These are phyloP conservation scores for Backusella liffmaniae DNA, from an alignment of 192 early-diverging fungal genomes.

Conservation along the genomic window DNA sequence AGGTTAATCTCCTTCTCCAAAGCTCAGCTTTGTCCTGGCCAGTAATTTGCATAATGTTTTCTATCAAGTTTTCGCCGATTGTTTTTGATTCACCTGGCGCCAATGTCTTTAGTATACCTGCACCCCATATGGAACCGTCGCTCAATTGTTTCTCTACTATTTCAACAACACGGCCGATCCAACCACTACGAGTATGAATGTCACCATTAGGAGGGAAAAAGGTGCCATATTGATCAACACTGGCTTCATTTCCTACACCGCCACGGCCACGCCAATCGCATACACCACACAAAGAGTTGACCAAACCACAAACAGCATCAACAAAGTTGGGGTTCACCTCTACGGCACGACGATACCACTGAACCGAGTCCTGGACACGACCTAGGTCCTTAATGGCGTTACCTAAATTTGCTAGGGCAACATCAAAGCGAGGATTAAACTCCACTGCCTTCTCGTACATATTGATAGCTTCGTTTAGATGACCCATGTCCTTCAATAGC, in stretches of 20 bases:
- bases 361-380: slow-evolving; percentile 83
- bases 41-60: not conserved
- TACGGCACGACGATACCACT: slow-evolving; percentile 82
- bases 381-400: slow-evolving; percentile 94
- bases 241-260: slow-evolving; percentile 49
- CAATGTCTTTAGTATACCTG: slow-evolving; percentile 46
- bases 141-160: slow-evolving; percentile 79
- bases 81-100: not conserved
- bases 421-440: slow-evolving; percentile 84
- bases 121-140: slow-evolving; percentile 59
- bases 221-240: slow-evolving; percentile 35
- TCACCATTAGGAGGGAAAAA: slow-evolving; percentile 24
- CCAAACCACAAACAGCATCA: slow-evolving; percentile 89
- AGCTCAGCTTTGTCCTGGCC: not conserved
- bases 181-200: slow-evolving; percentile 43
- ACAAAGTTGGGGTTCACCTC: slow-evolving; percentile 87
- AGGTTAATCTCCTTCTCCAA: slow-evolving; percentile 5
- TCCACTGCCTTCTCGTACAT: slow-evolving; percentile 92
- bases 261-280: slow-evolving; percentile 89
- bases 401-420: slow-evolving; percentile 90
- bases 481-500: slow-evolving; percentile 86
- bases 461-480: slow-evolving; percentile 75
- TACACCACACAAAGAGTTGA: slow-evolving; percentile 83
- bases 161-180: slow-evolving; percentile 73
- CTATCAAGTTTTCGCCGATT: slow-evolving; percentile 10